Percentiles rank a stretch among this genome's conserved stretches.
Conservation (phyloP, 768 basidiomycete genomes). For the Hypsizygus marmoreus region DNA sequence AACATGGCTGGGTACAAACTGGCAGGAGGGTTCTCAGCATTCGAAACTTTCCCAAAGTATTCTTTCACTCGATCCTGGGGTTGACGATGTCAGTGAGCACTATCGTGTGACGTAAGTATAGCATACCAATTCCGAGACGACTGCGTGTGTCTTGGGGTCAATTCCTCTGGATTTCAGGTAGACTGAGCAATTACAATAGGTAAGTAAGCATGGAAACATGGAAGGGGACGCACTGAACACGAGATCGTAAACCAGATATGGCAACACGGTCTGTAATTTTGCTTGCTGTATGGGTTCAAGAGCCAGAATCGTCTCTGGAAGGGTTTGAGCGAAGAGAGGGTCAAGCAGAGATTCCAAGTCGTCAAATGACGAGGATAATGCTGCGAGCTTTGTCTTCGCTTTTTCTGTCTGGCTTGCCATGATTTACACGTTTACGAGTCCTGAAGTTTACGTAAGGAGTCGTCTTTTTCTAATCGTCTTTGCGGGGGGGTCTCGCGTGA, state of each 20-base stretch:
- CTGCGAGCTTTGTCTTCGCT: slow-evolving; percentile 48
- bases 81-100: slow-evolving; percentile 1
- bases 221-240: slow-evolving; percentile 65
- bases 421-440: not conserved
- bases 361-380: slow-evolving; percentile 60
- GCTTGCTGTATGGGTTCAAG: slow-evolving; percentile 80
- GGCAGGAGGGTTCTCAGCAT: slow-evolving; percentile 67
- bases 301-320: slow-evolving; percentile 64
- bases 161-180: slow-evolving; percentile 81
- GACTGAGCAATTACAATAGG: slow-evolving; percentile 43
- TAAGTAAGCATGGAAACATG: slow-evolving; percentile 1
- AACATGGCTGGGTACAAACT: slow-evolving; percentile 38
- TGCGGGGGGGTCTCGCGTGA: too few species aligned
- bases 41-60: slow-evolving; percentile 83
- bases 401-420: slow-evolving; percentile 52
- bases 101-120: not conserved
- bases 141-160: slow-evolving; percentile 78
- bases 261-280: slow-evolving; percentile 74
- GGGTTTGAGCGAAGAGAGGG: slow-evolving; percentile 64
- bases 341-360: slow-evolving; percentile 69
- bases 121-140: slow-evolving; percentile 69
- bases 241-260: slow-evolving; percentile 85
- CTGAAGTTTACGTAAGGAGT: not conserved
- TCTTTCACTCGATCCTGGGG: slow-evolving; percentile 69
- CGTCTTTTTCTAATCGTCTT: too few species aligned